These are phyloP conservation scores for Inga laurina DNA, from an alignment of 306 rosid species.

Conservation along the genomic window DNA sequence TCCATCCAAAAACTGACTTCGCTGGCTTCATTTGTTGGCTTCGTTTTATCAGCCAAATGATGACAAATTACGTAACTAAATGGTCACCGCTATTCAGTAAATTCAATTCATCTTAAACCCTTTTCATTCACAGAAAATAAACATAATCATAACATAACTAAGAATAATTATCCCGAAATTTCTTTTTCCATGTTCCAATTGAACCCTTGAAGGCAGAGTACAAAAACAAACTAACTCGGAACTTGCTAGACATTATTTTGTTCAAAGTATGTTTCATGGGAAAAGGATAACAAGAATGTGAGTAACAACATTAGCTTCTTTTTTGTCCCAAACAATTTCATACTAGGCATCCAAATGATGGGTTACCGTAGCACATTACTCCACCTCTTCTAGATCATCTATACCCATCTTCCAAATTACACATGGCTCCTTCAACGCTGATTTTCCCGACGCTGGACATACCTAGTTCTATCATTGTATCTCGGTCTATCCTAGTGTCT, in stretches of 20 bases:
- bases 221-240: neutral
- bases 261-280: neutral
- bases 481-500: conserved; percentile 90
- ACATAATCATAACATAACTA: neutral
- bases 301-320: no score
- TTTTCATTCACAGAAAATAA: no score
- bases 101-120: no score
- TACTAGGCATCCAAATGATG: neutral
- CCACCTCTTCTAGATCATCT: neutral
- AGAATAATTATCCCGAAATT: neutral
- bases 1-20: no score
- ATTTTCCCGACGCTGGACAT: conserved; percentile 74
- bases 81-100: neutral
- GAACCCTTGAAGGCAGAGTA: neutral
- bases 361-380: neutral
- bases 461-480: conserved; percentile 85
- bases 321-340: neutral
- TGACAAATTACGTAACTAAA: neutral
- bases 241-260: neutral
- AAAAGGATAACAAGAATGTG: neutral
- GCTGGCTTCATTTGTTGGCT: neutral
- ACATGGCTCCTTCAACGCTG: conserved; percentile 41
- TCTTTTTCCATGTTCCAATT: neutral
- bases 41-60: neutral
- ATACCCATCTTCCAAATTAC: neutral